Evolutionary conservation across 2,329 filamentous ascomycete genomes (phyloP).

Genomic region (Orbilia oligospora): DNA sequence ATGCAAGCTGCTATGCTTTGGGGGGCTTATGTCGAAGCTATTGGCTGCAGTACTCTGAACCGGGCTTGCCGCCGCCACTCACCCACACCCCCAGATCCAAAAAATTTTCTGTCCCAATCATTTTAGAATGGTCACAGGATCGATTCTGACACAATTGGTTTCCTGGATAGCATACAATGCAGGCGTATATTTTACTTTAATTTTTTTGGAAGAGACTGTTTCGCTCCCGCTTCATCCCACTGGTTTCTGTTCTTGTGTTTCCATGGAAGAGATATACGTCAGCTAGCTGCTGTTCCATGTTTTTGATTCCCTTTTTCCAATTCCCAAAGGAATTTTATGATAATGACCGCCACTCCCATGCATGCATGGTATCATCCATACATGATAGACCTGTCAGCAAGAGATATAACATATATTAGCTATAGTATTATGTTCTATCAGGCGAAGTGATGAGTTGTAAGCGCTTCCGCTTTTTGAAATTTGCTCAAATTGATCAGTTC

Average conservation of each 20-base stretch:
- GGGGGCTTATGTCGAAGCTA: slow-evolving; percentile 10
- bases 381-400: slow-evolving; percentile 18
- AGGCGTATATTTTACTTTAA: slow-evolving; percentile 26
- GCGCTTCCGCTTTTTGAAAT: not conserved
- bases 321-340: slow-evolving; percentile 25
- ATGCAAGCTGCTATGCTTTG: slow-evolving; percentile 27
- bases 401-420: slow-evolving; percentile 21
- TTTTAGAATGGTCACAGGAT: slow-evolving; percentile 46
- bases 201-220: slow-evolving; percentile 35
- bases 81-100: slow-evolving; percentile 5
- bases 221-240: slow-evolving; percentile 56
- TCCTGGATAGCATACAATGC: slow-evolving; percentile 38
- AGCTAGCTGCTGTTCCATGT: slow-evolving; percentile 41
- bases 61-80: slow-evolving; percentile 25
- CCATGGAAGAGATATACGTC: slow-evolving; percentile 52
- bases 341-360: slow-evolving; percentile 16
- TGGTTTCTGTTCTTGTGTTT: slow-evolving; percentile 35
- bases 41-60: slow-evolving; percentile 27
- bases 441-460: slow-evolving; percentile 34
- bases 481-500: slow-evolving; percentile 3
- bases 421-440: slow-evolving; percentile 33
- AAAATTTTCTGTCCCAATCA: too few species aligned
- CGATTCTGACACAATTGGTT: slow-evolving; percentile 45
- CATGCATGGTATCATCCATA: slow-evolving; percentile 36
- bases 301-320: slow-evolving; percentile 20